phyloP scores from a whole-genome alignment of 257 asterid species.

The Penstemon davidsonii region DNA sequence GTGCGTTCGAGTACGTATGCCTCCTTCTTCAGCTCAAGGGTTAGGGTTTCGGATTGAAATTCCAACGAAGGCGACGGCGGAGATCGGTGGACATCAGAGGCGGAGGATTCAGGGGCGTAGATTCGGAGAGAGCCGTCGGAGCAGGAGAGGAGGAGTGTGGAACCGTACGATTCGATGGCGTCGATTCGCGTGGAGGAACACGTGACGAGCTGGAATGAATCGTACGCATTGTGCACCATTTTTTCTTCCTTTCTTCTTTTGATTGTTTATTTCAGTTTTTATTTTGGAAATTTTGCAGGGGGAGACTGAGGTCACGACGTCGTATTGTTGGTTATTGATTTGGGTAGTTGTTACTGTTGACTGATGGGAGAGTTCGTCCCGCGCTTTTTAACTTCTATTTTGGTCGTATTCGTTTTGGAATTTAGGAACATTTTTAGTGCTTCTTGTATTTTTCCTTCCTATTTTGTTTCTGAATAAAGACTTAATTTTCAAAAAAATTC shows the following conservation, averaged over 20 bases:
- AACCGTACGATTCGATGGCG: slow-evolving; percentile 75
- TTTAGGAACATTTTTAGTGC: background rate
- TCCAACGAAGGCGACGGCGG: slow-evolving; percentile 55
- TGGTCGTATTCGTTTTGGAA: slow-evolving; percentile 8
- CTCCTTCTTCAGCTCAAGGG: slow-evolving; percentile 66
- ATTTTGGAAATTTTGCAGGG: background rate
- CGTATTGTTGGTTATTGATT: no score
- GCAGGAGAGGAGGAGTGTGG: slow-evolving; percentile 71
- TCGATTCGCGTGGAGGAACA: slow-evolving; percentile 69
- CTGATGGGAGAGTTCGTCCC: slow-evolving; percentile 14
- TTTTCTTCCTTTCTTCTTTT: background rate
- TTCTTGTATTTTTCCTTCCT: no score
- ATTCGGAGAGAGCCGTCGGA: slow-evolving; percentile 92
- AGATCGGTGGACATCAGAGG: slow-evolving; percentile 38
- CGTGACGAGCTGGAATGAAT: slow-evolving; percentile 60
- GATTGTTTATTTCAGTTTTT: background rate
- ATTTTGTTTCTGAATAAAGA: no score
- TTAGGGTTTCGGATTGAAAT: slow-evolving; percentile 33
- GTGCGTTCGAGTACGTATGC: slow-evolving; percentile 67
- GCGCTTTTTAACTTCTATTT: slow-evolving; percentile 30
- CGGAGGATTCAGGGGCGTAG: slow-evolving; percentile 68
- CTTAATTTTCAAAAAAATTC: no score
- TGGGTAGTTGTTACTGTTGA: background rate
- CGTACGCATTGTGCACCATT: slow-evolving; percentile 97
- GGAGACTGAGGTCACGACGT: no score